Percentiles rank a stretch among this genome's conserved stretches.
Evolutionary conservation across 495 filamentous ascomycete genomes (phyloP).

Genomic region (Penicillium riverlandense): DNA sequence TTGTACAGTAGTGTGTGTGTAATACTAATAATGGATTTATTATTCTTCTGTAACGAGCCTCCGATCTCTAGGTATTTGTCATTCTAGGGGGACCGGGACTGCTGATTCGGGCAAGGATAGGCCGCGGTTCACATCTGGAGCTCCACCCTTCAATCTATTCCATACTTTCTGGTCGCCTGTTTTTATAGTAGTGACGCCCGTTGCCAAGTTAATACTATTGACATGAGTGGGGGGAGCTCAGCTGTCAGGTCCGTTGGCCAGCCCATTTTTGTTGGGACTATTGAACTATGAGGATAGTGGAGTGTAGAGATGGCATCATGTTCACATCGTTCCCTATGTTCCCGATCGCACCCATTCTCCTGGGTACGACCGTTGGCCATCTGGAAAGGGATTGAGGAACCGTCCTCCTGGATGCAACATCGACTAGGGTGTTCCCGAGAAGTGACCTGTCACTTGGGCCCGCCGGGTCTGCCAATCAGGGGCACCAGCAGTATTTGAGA

Average conservation of each 20-base stretch:
- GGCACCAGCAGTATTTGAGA: conserved; percentile 32
- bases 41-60: conserved; percentile 14
- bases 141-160: conserved; percentile 14
- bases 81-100: conserved; percentile 14
- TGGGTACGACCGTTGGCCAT: conserved; percentile 20
- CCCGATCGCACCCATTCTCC: conserved; percentile 4
- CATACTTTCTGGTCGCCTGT: conserved; percentile 2
- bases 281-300: too few species aligned
- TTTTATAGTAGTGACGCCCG: too few species aligned
- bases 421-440: conserved; percentile 16
- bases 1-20: too few species aligned
- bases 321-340: too few species aligned
- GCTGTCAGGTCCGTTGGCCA: too few species aligned
- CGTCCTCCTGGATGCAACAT: conserved; percentile 21
- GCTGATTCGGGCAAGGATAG: conserved; percentile 22
- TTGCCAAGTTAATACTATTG: too few species aligned
- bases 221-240: not conserved
- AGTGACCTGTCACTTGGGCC: conserved; percentile 7
- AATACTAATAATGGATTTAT: not conserved
- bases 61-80: conserved; percentile 29
- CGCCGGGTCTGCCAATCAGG: conserved; percentile 25
- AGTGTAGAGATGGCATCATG: too few species aligned
- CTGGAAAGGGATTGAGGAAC: conserved; percentile 8
- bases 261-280: too few species aligned
- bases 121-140: not conserved